A percentile compares a stretch with the other conserved stretches of the same genome.
phyloP scores from a whole-genome alignment of 345 rosid genomes.

The Punica granatum region DNA sequence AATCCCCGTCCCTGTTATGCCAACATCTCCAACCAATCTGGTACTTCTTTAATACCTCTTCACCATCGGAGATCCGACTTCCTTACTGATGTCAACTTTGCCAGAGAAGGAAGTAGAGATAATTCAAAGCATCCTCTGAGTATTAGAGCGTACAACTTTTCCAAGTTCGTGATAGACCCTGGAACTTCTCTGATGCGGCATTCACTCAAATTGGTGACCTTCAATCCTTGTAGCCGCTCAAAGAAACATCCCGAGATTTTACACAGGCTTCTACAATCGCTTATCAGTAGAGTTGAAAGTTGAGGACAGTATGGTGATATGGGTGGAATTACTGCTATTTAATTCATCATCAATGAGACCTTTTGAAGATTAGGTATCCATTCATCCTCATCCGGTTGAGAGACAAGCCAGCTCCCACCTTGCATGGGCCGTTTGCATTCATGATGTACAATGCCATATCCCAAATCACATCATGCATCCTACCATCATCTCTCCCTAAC shows the following conservation, averaged over 20 bases:
- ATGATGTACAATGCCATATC: slow-evolving; percentile 21
- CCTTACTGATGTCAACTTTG: slow-evolving; percentile 7
- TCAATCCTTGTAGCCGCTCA: background rate
- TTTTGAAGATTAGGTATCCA: slow-evolving; percentile 13
- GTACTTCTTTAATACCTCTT: background rate
- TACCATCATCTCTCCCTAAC: no score
- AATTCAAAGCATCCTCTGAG: background rate
- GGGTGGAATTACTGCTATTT: background rate
- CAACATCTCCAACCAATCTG: slow-evolving; percentile 13
- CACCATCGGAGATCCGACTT: slow-evolving; percentile 11
- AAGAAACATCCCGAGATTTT: slow-evolving; percentile 5
- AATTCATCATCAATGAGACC: slow-evolving; percentile 4
- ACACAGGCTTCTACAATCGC: accelerated
- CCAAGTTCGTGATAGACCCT: slow-evolving; percentile 12
- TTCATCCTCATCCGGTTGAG: background rate
- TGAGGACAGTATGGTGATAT: slow-evolving; percentile 7
- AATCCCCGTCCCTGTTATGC: background rate
- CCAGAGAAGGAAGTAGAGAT: slow-evolving; percentile 14
- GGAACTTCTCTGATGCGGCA: slow-evolving; percentile 13
- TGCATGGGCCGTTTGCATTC: background rate
- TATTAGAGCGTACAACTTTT: slow-evolving; percentile 10
- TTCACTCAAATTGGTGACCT: background rate
- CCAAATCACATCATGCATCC: slow-evolving; percentile 23
- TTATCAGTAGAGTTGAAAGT: slow-evolving; percentile 1
- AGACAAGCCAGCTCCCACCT: slow-evolving; percentile 4